Evolutionary conservation across 2,329 filamentous ascomycete species (phyloP), one percentile per base, ranked within the genome.

Genomic region (Ceratocystis destructans): DNA sequence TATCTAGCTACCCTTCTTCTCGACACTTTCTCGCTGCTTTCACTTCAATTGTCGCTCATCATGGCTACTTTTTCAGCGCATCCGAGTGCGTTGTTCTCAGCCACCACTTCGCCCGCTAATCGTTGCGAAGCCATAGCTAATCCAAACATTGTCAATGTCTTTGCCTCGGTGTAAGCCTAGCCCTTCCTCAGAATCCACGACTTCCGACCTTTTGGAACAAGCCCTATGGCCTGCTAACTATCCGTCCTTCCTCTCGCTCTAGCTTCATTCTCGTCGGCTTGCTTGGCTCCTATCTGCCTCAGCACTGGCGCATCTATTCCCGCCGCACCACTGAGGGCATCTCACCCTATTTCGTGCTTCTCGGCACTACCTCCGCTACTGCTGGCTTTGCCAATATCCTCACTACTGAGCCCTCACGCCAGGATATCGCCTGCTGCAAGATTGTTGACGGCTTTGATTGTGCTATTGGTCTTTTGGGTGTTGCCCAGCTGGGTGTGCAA

Each of bases 331-430:
- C 93, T 25, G 93, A 96, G 75, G 94, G 94, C 69, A 92, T 99
- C 69, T 96, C 92, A 37, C 93, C 94, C 7, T 94, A 93, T 76
- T 99, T 96, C 73, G 86, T 99, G 70, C 83, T 97, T 1, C 84
- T 99, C n/a, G 94, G 94, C 68, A 90, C 89, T 31, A 93, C 93
- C 1, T 95, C 90, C 6, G 89, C 89, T 71, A 96, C 89, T 64
- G 89, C 88, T 61, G 88, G 89, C 31, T 90, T 99, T 72, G 90
- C 89, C 69, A 97, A 97, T 73, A 96, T 99, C 73, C 79, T 97
- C 64, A 87, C 90, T 0, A 83, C 96, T 15, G 89, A 90, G n/a
- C 83, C 86, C 67, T 96, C 90, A 66, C 84, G 89, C 44, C 82
- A 85, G 66, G 92, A 96, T 74, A 87, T 96, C 68, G 83, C 82